Percentiles rank a stretch among this genome's conserved stretches.
These are phyloP conservation scores for Heterobasidion annosum DNA, from an alignment of 1,284 basidiomycete species.

Conservation along the genomic window DNA sequence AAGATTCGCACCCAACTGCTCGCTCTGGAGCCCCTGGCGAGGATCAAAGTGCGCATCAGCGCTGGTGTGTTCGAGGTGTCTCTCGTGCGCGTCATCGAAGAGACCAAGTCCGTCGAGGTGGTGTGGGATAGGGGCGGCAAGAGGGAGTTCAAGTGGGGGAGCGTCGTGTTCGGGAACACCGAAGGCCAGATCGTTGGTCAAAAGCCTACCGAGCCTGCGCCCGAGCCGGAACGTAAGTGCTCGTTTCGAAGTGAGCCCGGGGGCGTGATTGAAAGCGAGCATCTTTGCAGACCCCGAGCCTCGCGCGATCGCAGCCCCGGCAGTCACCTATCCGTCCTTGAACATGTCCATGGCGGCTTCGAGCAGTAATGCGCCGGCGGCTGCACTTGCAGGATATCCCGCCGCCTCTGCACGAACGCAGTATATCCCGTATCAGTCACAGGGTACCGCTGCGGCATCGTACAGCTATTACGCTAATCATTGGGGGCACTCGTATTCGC, in stretches of 20 bases:
- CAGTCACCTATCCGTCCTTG: constrained; percentile 1
- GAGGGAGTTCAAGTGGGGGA: constrained; percentile 74
- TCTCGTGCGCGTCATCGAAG: constrained; percentile 60
- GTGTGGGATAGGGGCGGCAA: constrained; percentile 65
- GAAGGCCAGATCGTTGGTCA: constrained; percentile 43
- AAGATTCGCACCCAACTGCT: constrained; percentile 59
- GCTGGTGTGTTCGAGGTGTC: constrained; percentile 78
- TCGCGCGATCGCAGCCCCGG: neutral
- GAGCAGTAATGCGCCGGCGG: neutral
- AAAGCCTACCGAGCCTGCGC: constrained; percentile 46
- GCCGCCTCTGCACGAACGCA: neutral
- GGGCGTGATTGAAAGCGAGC: neutral
- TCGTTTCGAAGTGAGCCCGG: neutral
- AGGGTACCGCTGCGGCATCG: neutral
- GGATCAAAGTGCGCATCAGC: constrained; percentile 74
- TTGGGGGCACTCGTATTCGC: neutral
- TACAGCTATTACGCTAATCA: neutral
- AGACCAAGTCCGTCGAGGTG: constrained; percentile 64
- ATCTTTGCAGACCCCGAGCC: neutral
- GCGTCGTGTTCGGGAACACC: constrained; percentile 53
- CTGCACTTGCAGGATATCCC: neutral
- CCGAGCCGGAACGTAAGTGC: constrained; percentile 26
- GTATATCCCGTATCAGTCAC: neutral
- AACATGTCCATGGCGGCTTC: constrained; percentile 2
- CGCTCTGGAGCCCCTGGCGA: constrained; percentile 55